Percentiles rank a stretch among this genome's conserved stretches.
Evolutionary conservation across 176 grass and related monocot genomes (phyloP).

Genomic region (Oryza longistaminata): DNA sequence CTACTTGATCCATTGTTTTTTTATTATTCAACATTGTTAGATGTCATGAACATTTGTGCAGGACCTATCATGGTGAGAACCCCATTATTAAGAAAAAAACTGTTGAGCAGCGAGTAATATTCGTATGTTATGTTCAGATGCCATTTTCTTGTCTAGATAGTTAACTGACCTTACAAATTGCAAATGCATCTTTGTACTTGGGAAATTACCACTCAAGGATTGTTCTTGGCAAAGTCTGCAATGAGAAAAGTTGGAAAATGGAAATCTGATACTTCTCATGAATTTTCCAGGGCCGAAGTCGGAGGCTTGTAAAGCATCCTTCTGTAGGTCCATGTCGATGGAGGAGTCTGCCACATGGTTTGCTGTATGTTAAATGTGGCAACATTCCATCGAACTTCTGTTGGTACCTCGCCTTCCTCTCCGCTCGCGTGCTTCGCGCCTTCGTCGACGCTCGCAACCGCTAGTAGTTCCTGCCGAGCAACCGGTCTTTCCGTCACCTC

Average conservation of each 20-base stretch:
- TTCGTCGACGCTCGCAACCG: too few species aligned
- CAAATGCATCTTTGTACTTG: background rate
- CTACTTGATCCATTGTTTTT: background rate
- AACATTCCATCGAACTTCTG: slow-evolving; percentile 44
- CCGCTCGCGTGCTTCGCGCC: too few species aligned
- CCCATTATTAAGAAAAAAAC: background rate
- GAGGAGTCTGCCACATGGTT: slow-evolving; percentile 50
- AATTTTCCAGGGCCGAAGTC: slow-evolving; percentile 52
- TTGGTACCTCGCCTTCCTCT: too few species aligned
- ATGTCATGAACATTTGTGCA: background rate
- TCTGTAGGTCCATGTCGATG: slow-evolving; percentile 52
- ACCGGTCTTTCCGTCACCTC: too few species aligned
- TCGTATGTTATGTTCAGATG: background rate
- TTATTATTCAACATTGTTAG: background rate
- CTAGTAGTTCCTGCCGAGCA: too few species aligned
- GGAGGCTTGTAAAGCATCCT: slow-evolving; percentile 59
- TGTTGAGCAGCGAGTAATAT: slow-evolving; percentile 2
- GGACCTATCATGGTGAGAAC: slow-evolving; percentile 14
- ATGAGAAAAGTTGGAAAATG: slow-evolving; percentile 3
- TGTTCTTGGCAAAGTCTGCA: slow-evolving; percentile 33
- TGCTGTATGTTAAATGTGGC: slow-evolving; percentile 54
- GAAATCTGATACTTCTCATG: slow-evolving; percentile 46
- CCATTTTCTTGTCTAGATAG: slow-evolving; percentile 15
- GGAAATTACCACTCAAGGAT: slow-evolving; percentile 3
- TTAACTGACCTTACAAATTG: background rate